phyloP scores from a whole-genome alignment of 176 grass and related monocot genomes.

The Cenchrus americanus region DNA sequence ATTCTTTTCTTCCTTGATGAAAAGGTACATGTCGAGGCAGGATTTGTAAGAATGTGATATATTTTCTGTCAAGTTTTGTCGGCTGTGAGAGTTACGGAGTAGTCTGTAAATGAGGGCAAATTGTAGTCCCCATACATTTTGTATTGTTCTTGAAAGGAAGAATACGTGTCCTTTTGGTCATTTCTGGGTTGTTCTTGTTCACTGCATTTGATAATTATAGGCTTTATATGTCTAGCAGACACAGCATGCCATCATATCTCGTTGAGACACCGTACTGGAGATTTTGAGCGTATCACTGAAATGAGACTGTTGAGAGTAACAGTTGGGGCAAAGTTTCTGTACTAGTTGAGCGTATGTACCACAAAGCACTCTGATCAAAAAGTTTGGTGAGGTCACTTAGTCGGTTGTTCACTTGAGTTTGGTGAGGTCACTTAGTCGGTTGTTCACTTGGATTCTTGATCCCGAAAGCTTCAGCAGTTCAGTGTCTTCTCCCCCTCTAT shows the following conservation, averaged over 20 bases:
- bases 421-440: background rate
- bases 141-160: slow-evolving; percentile 1
- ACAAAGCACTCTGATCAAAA: background rate
- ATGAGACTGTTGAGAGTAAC: background rate
- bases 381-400: background rate
- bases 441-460: background rate
- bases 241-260: too few species aligned
- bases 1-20: slow-evolving; percentile 23
- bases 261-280: background rate
- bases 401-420: background rate
- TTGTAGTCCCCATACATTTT: slow-evolving; percentile 14
- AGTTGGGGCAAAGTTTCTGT: background rate
- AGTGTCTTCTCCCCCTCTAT: background rate
- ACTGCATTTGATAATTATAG: background rate
- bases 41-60: slow-evolving; percentile 27
- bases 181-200: background rate
- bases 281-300: background rate
- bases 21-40: background rate
- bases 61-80: slow-evolving; percentile 8
- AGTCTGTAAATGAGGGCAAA: slow-evolving; percentile 41
- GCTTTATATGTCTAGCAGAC: too few species aligned
- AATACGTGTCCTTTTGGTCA: background rate
- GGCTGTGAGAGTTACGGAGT: background rate
- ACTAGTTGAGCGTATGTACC: background rate
- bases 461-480: background rate